Base-by-base conservation (phyloP, 164 flowering plant species). In the Chimonanthus praecox region DNA sequence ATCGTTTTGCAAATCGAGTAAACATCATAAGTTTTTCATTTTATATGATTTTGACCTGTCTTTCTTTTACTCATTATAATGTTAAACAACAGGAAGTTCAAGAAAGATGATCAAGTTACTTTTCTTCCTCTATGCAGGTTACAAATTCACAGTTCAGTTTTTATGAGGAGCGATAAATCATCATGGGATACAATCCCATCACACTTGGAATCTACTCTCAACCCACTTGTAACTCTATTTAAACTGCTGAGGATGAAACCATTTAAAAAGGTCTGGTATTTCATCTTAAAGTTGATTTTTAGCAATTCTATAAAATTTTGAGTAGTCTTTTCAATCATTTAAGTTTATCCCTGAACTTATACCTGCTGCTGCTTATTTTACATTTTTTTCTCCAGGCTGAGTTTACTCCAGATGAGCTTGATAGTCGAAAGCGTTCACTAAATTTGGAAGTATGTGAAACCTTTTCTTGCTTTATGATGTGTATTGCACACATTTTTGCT, bases 1-100 rank as follows among this genome's bases (percentile, higher is more conserved):
- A 85, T 92, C 9, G 64, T 80, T 67, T 76, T 92, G 76, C 89
- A 83, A 77, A 78, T 85, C n/a, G 88, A 92, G 95, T 92, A 86
- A 73, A 75, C 54, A 18, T 4, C 11, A 7, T 49, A 46, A 70
- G 67, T n/a, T 10, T 18, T 44, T n/a, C 6, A 45, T 50, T 64
- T 50, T 61, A 4, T 10, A 10, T 69, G 15, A 10, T 43, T 2
- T 54, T 47, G 8, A 20, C 21, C 7, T 58, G 33, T 20, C 54
- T 54, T 6, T 66, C 2, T 60, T 4, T 6, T 21, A 7, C 18
- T 3, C 20, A 64, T 54, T 0, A 4, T 0, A 0, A 54, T 54
- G 60, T 33, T 33, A 18, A 63, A 7, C 11, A 63, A 21, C 66
- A 63, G 10, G 21, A 13, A 3, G 7, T 13, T 71, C 21, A 66